Conservation (phyloP, 495 filamentous ascomycete species). For the Penicilliopsis zonata region DNA sequence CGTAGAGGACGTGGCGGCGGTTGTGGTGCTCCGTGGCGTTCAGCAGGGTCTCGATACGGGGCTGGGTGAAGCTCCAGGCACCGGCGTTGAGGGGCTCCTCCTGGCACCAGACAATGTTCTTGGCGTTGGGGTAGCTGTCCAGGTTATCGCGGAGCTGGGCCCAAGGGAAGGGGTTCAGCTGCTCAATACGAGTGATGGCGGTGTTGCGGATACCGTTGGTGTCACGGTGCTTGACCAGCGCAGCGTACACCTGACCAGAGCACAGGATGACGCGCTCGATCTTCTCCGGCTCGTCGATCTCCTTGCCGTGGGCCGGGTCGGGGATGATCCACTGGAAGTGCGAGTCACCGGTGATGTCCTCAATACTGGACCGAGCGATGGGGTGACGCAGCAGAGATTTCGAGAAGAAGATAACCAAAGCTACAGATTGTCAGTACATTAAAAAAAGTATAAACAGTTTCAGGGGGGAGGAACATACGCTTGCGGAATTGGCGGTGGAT, state of each 20-base stretch:
- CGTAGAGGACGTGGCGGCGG: constrained; percentile 92
- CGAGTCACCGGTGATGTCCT: constrained; percentile 79
- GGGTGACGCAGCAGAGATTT: constrained; percentile 91
- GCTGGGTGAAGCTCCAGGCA: constrained; percentile 89
- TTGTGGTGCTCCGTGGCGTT: constrained; percentile 86
- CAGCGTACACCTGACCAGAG: constrained; percentile 86
- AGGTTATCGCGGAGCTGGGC: constrained; percentile 90
- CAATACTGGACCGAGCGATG: constrained; percentile 72
- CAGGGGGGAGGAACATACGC: constrained; percentile 46
- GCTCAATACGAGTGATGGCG: constrained; percentile 90
- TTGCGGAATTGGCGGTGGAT: constrained; percentile 99
- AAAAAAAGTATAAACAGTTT: not conserved
- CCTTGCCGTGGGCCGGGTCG: constrained; percentile 65
- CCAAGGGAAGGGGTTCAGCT: constrained; percentile 98
- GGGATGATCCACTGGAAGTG: constrained; percentile 95
- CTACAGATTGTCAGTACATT: constrained; percentile 23
- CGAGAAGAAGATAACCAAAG: constrained; percentile 93
- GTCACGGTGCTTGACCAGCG: constrained; percentile 82
- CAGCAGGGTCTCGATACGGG: constrained; percentile 87
- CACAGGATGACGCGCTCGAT: constrained; percentile 92
- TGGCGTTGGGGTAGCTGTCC: constrained; percentile 89
- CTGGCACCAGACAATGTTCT: constrained; percentile 92
- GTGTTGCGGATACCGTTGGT: constrained; percentile 73
- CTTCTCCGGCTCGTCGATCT: constrained; percentile 68
- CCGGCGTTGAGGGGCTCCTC: constrained; percentile 97